Percentiles rank a stretch among this genome's conserved stretches.
Conservation (phyloP, 495 filamentous ascomycete species). For the Aspergillus nidulans region DNA sequence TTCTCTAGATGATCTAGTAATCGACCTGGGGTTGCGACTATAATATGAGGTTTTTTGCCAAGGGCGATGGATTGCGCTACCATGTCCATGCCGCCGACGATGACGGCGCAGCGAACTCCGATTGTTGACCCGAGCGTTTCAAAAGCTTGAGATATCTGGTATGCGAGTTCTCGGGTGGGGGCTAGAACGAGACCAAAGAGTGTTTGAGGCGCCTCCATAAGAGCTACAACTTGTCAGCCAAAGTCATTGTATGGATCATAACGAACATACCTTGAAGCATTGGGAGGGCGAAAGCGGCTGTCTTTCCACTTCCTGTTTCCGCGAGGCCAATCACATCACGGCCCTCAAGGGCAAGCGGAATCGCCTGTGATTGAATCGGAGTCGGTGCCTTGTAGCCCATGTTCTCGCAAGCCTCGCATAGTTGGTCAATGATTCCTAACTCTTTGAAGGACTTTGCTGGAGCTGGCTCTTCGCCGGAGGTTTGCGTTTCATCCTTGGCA, state of each 20-base stretch:
- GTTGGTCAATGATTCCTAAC: constrained; percentile 77
- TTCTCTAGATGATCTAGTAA: constrained; percentile 93
- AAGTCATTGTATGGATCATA: background rate
- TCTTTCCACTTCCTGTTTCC: constrained; percentile 94
- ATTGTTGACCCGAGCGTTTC: constrained; percentile 82
- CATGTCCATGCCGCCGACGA: constrained; percentile 96
- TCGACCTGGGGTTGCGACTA: constrained; percentile 83
- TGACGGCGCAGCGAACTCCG: constrained; percentile 67
- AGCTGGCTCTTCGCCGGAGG: constrained; percentile 2
- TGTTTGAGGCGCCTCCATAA: constrained; percentile 77
- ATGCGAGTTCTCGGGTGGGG: constrained; percentile 87
- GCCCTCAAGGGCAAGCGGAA: constrained; percentile 75
- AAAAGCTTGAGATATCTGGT: constrained; percentile 80
- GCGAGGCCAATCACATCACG: constrained; percentile 90
- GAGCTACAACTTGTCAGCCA: constrained; percentile 29
- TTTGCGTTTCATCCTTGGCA: background rate
- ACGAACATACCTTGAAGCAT: constrained; percentile 61
- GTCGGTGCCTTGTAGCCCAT: constrained; percentile 83
- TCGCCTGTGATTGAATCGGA: constrained; percentile 70
- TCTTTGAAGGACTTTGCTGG: constrained; percentile 70
- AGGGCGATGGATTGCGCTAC: constrained; percentile 82
- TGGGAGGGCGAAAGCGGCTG: constrained; percentile 83
- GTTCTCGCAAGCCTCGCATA: constrained; percentile 79
- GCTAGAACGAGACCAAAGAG: constrained; percentile 79
- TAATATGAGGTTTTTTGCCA: constrained; percentile 84